These are phyloP conservation scores for Wickerhamomyces sp. DNA, from an alignment of 1,139 yeast species.

Conservation along the genomic window DNA sequence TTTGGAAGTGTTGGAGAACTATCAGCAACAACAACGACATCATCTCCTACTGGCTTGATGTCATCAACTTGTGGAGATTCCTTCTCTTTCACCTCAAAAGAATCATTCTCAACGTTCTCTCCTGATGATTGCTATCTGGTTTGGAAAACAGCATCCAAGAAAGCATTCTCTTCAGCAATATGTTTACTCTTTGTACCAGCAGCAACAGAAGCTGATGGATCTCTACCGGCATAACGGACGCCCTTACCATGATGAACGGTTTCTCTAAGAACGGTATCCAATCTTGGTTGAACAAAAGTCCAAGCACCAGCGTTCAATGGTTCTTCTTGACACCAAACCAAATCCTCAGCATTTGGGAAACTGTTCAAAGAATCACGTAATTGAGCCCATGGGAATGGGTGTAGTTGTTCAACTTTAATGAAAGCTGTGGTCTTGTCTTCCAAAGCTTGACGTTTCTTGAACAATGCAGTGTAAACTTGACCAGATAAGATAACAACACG, in stretches of 20 bases:
- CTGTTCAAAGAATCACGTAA: conserved; percentile 76
- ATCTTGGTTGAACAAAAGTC: conserved; percentile 76
- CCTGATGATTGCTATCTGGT: background rate
- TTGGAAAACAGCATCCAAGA: conserved; percentile 71
- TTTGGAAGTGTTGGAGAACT: background rate
- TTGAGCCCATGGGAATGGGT: conserved; percentile 98
- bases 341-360: conserved; percentile 80
- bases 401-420: conserved; percentile 87
- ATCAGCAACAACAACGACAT: background rate
- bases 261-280: conserved; percentile 67
- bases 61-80: background rate
- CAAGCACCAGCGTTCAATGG: conserved; percentile 97
- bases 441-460: conserved; percentile 76
- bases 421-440: conserved; percentile 82
- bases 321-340: conserved; percentile 98
- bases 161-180: conserved; percentile 80
- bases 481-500: conserved; percentile 83
- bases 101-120: conserved; percentile 3
- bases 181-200: conserved; percentile 95
- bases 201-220: conserved; percentile 97
- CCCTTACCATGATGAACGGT: conserved; percentile 56
- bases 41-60: background rate
- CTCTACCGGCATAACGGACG: conserved; percentile 93
- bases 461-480: conserved; percentile 91
- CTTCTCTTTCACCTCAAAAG: background rate